phyloP scores from a whole-genome alignment of 768 basidiomycete species.

The Serendipita indica region DNA sequence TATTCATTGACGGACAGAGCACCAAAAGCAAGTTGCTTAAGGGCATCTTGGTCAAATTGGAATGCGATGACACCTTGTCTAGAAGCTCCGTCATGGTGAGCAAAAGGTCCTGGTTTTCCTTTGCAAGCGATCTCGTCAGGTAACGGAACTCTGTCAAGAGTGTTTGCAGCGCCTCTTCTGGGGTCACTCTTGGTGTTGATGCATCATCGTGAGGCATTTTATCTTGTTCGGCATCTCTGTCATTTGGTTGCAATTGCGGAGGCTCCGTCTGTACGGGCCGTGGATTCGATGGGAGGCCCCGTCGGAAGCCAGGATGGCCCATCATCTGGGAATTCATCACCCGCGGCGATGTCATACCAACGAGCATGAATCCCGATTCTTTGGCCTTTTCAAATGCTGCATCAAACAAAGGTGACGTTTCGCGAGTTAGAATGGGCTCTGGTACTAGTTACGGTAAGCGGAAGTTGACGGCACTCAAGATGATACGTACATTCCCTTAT shows the following conservation, averaged over 20 bases:
- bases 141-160: conserved; percentile 44
- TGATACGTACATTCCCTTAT: conserved; percentile 69
- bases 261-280: conserved; percentile 25
- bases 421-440: conserved; percentile 64
- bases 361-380: conserved; percentile 16
- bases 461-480: conserved; percentile 6
- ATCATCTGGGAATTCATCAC: background rate
- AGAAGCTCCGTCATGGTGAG: conserved; percentile 71
- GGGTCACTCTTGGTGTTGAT: background rate
- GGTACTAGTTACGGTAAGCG: conserved; percentile 44
- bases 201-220: background rate
- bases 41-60: conserved; percentile 79
- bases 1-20: conserved; percentile 72
- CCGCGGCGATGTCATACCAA: background rate
- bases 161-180: conserved; percentile 18
- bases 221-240: background rate
- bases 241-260: conserved; percentile 57
- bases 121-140: conserved; percentile 54
- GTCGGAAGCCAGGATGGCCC: conserved; percentile 22
- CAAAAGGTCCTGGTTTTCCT: conserved; percentile 72
- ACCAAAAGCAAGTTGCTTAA: conserved; percentile 76
- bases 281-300: conserved; percentile 22
- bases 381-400: conserved; percentile 35
- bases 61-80: conserved; percentile 50
- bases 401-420: conserved; percentile 63